Evolutionary conservation across 169 alveolate species (phyloP), one percentile per base, ranked within the genome.

Genomic region (Plasmodium relictum): DNA sequence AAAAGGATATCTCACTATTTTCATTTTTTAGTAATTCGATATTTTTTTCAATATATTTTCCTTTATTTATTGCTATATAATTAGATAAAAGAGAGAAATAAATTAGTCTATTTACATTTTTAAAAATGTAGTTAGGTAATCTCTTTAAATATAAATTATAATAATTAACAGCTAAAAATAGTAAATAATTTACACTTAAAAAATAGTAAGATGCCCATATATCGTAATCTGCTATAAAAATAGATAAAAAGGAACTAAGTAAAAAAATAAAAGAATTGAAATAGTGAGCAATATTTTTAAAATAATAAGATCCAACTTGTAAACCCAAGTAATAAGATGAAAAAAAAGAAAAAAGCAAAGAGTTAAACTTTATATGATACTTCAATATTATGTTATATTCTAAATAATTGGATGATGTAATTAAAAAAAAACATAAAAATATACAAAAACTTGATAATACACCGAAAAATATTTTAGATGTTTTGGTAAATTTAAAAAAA

Each of bases 381-480:
- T 76, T 76, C 16, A 76, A 48, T 48, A 76, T 76, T 50, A 76
- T 76, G 31, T 76, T 76, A 76, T 63, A 76, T 41, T 76, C 89
- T 65, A 76, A 37, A 62, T 63, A 76, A 65, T 76, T 76, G 26
- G 89, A 76, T 8, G 89, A 76, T 18, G 73, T 22, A 20, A 76
- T 68, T 76, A 76, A 68, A 68, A 76, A 76, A 26, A 62, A 48
- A 18, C 74, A 62, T 65, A 76, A 65, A n/a, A 76, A 59, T 22
- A 76, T 18, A 18, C 76, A 76, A 62, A 76, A 76, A 26, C 89
- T 76, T 58, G 58, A 50, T 42, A 76, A 41, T 22, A 76, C 89
- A 48, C 58, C 89, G 39, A 76, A 76, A 76, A 76, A 76, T 76
- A 76, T 76, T 50, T 76, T 76, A 37, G 63, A 76, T 37, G 89